These are phyloP conservation scores for Globisporangium cederbergense DNA, from an alignment of 352 stramenopile genomes.

Conservation along the genomic window DNA sequence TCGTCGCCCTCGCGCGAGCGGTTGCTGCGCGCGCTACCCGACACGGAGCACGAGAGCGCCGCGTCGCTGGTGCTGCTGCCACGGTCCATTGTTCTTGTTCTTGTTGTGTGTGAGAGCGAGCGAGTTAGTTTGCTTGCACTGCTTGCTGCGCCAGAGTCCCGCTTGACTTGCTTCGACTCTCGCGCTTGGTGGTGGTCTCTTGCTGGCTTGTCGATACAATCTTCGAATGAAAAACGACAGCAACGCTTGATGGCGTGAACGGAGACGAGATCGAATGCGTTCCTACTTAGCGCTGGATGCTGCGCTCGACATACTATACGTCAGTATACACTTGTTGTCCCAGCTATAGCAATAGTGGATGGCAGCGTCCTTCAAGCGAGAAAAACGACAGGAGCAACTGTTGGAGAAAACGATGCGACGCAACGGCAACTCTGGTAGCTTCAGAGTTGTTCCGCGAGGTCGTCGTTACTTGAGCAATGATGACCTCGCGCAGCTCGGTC, in stretches of 20 bases:
- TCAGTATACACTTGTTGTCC: not conserved
- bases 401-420: too few relatives aligned
- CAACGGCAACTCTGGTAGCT: too few relatives aligned
- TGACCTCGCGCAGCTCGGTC: too few relatives aligned
- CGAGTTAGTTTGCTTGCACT: not conserved
- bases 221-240: not conserved
- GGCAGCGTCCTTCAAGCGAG: too few relatives aligned
- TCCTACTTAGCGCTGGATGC: not conserved
- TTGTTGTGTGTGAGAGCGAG: conserved; percentile 7
- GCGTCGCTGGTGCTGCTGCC: conserved; percentile 6
- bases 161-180: not conserved
- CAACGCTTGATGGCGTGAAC: not conserved
- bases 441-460: too few relatives aligned
- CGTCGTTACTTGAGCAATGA: too few relatives aligned
- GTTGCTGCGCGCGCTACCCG: conserved; percentile 15
- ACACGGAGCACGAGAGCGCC: conserved; percentile 35
- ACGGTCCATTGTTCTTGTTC: conserved; percentile 6
- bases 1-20: conserved; percentile 5
- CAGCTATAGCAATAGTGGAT: too few relatives aligned
- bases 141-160: not conserved
- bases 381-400: too few relatives aligned
- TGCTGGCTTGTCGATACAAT: not conserved
- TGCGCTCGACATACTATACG: not conserved
- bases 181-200: not conserved
- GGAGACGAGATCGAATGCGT: not conserved